Evolutionary conservation across 148 eudicot species (phyloP), one percentile per base, ranked within the genome.

Genomic region (Gaultheria prostrata): DNA sequence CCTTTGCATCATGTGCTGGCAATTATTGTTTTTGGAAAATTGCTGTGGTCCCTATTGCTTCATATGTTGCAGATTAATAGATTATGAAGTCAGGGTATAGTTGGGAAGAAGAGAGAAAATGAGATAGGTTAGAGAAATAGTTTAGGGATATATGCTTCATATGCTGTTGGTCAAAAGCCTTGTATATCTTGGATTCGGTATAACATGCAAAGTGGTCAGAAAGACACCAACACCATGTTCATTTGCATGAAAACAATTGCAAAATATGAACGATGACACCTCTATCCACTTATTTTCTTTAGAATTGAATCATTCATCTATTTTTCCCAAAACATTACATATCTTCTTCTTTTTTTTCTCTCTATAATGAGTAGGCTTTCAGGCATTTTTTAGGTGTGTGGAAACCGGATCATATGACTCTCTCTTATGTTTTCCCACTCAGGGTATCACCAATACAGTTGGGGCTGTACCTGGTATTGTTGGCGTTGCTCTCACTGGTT

Each of bases 381-480:
- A 67, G 35, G 28, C 6, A 0, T 67, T 30, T 61, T 12, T 26
- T 67, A 0, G 4, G 1, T 67, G 33, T 28, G 33, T 28, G 30
- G 26, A 67, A 12, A 67, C 72, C 12, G 4, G 46, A 33, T 76
- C 24, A 15, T 63, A 18, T 59, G 76, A 33, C 61, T 49, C 76
- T 63, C 70, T 61, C 61, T 85, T 59, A 5, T 71, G 79, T 53
- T 48, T 81, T 48, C 77, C 50, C 69, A 72, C 73, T 81, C 88
- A 94, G 99, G 99, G 99, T 82, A 97, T 97, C 83, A 97, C 99
- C 14, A 97, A 94, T 87, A 94, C 99, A 6, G 89, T 91, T 18
- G 99, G 99, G 28, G 99, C 99, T 65, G 93, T 97, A 48, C 98
- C 98, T 77, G 99, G 99, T 86, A 97, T 97, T 70, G 89, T 97